phyloP scores from a whole-genome alignment of 75 land plant genomes.

The Selaginella moellendorffii region DNA sequence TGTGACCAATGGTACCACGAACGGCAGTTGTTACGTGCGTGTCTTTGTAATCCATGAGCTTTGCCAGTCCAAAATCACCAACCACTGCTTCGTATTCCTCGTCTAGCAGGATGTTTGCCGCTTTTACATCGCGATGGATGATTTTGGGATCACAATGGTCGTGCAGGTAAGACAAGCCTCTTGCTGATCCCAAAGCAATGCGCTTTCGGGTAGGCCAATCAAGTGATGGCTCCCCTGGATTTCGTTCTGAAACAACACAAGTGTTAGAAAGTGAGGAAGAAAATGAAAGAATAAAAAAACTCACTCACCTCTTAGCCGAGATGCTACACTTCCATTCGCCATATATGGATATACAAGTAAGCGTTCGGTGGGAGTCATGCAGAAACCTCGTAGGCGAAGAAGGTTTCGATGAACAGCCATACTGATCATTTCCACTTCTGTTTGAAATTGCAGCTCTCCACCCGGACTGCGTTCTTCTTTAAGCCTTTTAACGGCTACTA shows the following conservation, averaged over 20 bases:
- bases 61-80: not conserved
- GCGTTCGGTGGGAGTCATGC: conserved; percentile 13
- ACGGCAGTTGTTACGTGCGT: conserved; percentile 7
- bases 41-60: not conserved
- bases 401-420: conserved; percentile 19
- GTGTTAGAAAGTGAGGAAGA: conserved; percentile 4
- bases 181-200: not conserved
- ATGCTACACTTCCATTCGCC: conserved; percentile 18
- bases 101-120: conserved; percentile 6
- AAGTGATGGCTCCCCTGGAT: not conserved
- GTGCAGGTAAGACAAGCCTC: not conserved
- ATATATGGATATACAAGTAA: conserved; percentile 21
- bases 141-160: conserved; percentile 9
- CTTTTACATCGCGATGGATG: conserved; percentile 1
- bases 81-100: not conserved
- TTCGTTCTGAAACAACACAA: not conserved
- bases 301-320: conserved; percentile 16
- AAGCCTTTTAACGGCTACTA: not conserved
- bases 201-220: not conserved
- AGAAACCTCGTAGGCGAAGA: conserved; percentile 17
- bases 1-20: conserved; percentile 1
- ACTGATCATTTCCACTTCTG: conserved; percentile 14
- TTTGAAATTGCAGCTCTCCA: conserved; percentile 19
- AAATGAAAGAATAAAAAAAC: not conserved
- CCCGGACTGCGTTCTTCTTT: conserved; percentile 29